These are phyloP conservation scores for Teratosphaeria viscida DNA, from an alignment of 2,329 filamentous ascomycete genomes.

Conservation along the genomic window DNA sequence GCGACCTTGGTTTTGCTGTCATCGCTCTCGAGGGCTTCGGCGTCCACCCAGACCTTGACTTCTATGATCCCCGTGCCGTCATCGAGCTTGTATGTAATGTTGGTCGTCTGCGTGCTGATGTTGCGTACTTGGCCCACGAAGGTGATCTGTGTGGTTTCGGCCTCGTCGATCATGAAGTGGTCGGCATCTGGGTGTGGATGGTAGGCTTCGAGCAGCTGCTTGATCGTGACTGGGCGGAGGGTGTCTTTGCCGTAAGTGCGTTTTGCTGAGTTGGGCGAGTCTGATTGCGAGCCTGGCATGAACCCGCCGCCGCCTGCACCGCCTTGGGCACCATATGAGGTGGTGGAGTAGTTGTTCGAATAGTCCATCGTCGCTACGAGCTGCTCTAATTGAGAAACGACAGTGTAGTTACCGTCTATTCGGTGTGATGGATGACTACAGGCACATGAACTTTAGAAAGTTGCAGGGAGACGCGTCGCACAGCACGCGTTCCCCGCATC, in stretches of 20 bases:
- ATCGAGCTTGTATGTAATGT: conserved; percentile 85
- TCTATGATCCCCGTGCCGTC: conserved; percentile 90
- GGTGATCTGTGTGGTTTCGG: conserved; percentile 60
- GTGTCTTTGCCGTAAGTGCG: conserved; percentile 65
- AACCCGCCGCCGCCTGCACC: conserved; percentile 50
- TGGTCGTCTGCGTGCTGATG: conserved; percentile 77
- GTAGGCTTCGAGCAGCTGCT: conserved; percentile 77
- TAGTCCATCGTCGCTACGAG: conserved; percentile 7
- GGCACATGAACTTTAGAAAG: not conserved
- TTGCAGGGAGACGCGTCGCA: not conserved
- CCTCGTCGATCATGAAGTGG: conserved; percentile 68
- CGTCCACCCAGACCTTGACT: conserved; percentile 77
- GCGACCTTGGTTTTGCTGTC: conserved; percentile 46
- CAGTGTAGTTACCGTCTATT: not conserved
- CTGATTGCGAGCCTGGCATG: conserved; percentile 40
- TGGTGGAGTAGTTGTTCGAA: conserved; percentile 40
- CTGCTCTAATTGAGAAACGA: not conserved
- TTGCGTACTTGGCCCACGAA: conserved; percentile 86
- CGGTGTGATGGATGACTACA: not conserved
- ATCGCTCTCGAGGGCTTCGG: conserved; percentile 37
- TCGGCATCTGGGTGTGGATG: conserved; percentile 64
- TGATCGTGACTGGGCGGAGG: conserved; percentile 86
- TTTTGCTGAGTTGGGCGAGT: conserved; percentile 28
- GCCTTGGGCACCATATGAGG: conserved; percentile 46
- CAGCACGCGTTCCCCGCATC: not conserved